These are phyloP conservation scores for Leccinum truebloodii DNA, from an alignment of 768 basidiomycete species.

Conservation along the genomic window DNA sequence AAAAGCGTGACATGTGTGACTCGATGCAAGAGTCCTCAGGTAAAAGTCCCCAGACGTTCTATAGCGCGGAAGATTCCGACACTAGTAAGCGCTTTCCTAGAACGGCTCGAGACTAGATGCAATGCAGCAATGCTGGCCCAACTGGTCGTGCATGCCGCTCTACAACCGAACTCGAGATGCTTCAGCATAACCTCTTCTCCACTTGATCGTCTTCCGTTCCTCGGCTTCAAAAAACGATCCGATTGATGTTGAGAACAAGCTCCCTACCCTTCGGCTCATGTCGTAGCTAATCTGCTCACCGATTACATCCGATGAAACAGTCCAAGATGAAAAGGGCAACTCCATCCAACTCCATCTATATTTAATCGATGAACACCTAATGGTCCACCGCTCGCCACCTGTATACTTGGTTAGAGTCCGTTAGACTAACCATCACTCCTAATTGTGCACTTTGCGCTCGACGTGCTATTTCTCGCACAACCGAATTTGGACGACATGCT, in stretches of 20 bases:
- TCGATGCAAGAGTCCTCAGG: too few relatives aligned
- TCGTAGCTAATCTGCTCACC: background rate
- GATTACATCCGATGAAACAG: background rate
- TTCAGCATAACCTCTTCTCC: background rate
- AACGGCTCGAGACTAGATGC: too few relatives aligned
- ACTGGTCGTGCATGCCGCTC: background rate
- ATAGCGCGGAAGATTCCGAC: too few relatives aligned
- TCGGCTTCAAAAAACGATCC: background rate
- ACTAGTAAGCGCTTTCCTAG: too few relatives aligned
- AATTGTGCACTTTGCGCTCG: background rate
- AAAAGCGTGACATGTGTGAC: too few relatives aligned
- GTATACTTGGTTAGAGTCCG: background rate
- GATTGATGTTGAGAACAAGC: background rate
- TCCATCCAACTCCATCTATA: background rate
- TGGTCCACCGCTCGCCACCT: background rate
- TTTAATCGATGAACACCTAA: too few relatives aligned
- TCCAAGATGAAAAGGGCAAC: too few relatives aligned
- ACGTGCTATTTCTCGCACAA: background rate
- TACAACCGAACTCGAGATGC: background rate
- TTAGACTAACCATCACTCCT: background rate
- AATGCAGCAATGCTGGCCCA: background rate
- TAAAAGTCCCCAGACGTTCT: too few relatives aligned
- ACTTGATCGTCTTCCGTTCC: background rate
- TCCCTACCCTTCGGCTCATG: background rate
- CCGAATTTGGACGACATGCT: background rate